Percentiles rank a stretch among this genome's conserved stretches.
Evolutionary conservation across 2,329 filamentous ascomycete species (phyloP).

Genomic region (Calonectria crousiana): DNA sequence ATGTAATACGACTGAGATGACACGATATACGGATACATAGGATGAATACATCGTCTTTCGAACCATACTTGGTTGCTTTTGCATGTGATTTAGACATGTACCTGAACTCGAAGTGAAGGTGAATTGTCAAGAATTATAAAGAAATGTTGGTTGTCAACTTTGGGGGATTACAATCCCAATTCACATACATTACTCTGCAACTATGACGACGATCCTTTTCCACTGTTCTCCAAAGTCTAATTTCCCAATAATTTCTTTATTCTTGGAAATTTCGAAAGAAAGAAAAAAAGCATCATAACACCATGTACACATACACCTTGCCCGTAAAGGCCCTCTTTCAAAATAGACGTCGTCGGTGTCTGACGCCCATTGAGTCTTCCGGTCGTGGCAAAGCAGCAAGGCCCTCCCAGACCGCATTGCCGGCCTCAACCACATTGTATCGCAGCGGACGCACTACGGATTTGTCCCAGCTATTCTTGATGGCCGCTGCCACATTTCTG

Average conservation of each 20-base stretch:
- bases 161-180: neutral
- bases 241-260: neutral
- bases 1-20: constrained; percentile 29
- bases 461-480: neutral
- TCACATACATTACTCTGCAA: neutral
- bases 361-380: neutral
- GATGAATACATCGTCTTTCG: constrained; percentile 28
- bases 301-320: neutral
- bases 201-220: neutral
- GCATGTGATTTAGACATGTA: neutral
- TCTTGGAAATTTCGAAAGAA: no score
- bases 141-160: neutral
- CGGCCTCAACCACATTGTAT: neutral
- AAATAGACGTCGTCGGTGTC: neutral
- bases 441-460: neutral
- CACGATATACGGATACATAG: constrained; percentile 24
- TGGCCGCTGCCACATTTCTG: neutral
- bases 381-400: constrained; percentile 13
- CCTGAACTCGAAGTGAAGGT: neutral
- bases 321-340: neutral
- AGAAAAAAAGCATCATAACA: no score
- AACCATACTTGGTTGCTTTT: neutral
- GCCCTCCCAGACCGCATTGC: constrained; percentile 26
- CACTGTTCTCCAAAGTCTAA: neutral
- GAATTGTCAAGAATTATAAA: neutral